Percentiles rank a stretch among this genome's conserved stretches.
Evolutionary conservation across 23 red algal genomes (phyloP).

Genomic region (Pyropia yezoensis): DNA sequence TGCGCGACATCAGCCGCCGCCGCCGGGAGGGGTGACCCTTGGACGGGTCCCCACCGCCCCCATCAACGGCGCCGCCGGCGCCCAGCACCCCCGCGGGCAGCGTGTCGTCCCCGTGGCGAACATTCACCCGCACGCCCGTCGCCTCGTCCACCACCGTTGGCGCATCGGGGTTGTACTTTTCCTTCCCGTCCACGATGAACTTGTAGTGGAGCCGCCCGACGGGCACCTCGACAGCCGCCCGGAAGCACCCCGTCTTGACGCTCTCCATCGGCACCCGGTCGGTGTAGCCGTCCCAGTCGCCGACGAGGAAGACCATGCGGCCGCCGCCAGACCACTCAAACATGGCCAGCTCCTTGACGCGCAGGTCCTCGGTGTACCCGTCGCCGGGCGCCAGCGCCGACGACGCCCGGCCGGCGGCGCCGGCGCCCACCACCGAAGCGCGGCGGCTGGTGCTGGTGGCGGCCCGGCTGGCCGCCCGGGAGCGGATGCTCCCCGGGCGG

Average conservation of each 20-base stretch:
- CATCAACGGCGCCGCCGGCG: too few relatives aligned
- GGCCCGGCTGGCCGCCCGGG: too few relatives aligned
- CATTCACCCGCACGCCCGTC: constrained; percentile 46
- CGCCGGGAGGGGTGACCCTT: too few relatives aligned
- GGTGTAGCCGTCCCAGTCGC: constrained; percentile 54
- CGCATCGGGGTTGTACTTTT: constrained; percentile 21
- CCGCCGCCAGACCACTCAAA: constrained; percentile 66
- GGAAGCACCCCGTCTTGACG: constrained; percentile 34
- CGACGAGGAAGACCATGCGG: constrained; percentile 39
- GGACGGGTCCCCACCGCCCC: too few relatives aligned
- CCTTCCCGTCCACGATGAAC: constrained; percentile 46
- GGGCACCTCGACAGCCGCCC: constrained; percentile 39
- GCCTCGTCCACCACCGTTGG: constrained; percentile 25
- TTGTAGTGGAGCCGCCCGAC: constrained; percentile 41
- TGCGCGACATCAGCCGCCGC: constrained; percentile 37
- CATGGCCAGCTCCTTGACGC: constrained; percentile 5
- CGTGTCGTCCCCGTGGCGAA: constrained; percentile 27
- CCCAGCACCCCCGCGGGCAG: too few relatives aligned
- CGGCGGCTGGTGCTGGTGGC: too few relatives aligned
- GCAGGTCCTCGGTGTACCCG: too few relatives aligned
- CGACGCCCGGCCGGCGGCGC: too few relatives aligned
- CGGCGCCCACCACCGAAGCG: too few relatives aligned
- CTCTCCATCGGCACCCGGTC: constrained; percentile 60
- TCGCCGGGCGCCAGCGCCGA: too few relatives aligned
- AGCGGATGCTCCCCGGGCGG: too few relatives aligned